Percentiles rank a stretch among this genome's conserved stretches.
phyloP scores from a whole-genome alignment of 768 basidiomycete genomes.

The Brasilioporus rufonigricans region DNA sequence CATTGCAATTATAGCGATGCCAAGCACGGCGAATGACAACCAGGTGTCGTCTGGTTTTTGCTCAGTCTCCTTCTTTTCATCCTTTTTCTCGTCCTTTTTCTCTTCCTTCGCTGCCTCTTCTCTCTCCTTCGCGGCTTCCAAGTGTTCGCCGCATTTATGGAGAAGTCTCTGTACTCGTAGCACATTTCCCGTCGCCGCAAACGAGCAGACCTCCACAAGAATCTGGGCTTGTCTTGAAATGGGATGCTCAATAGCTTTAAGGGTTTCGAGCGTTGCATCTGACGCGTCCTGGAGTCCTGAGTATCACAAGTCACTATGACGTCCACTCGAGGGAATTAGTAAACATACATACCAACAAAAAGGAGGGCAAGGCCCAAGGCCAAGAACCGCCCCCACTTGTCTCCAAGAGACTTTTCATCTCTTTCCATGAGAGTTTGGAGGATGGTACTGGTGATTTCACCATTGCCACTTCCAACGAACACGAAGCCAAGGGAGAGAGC shows the following conservation, averaged over 20 bases:
- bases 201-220: slow-evolving; percentile 90
- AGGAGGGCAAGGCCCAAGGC: slow-evolving; percentile 78
- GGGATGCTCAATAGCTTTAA: slow-evolving; percentile 92
- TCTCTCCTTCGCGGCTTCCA: slow-evolving; percentile 47
- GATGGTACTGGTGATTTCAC: slow-evolving; percentile 86
- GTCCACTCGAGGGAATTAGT: neutral
- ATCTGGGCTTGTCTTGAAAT: slow-evolving; percentile 89
- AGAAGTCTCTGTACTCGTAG: slow-evolving; percentile 90
- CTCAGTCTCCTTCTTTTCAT: slow-evolving; percentile 59
- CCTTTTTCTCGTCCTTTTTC: slow-evolving; percentile 53
- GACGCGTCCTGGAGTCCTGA: slow-evolving; percentile 87
- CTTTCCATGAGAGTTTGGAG: slow-evolving; percentile 83
- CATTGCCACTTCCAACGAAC: slow-evolving; percentile 92
- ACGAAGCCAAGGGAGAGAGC: slow-evolving; percentile 92
- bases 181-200: slow-evolving; percentile 94
- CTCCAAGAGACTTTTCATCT: slow-evolving; percentile 70
- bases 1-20: slow-evolving; percentile 90
- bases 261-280: slow-evolving; percentile 89
- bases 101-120: slow-evolving; percentile 37
- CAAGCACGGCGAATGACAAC: slow-evolving; percentile 91
- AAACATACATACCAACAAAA: slow-evolving; percentile 68
- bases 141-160: slow-evolving; percentile 91
- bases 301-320: slow-evolving; percentile 5
- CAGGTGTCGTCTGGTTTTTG: slow-evolving; percentile 68
- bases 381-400: slow-evolving; percentile 83